phyloP scores from a whole-genome alignment of 73 alveolate genomes.

The Uronychia setigera region DNA sequence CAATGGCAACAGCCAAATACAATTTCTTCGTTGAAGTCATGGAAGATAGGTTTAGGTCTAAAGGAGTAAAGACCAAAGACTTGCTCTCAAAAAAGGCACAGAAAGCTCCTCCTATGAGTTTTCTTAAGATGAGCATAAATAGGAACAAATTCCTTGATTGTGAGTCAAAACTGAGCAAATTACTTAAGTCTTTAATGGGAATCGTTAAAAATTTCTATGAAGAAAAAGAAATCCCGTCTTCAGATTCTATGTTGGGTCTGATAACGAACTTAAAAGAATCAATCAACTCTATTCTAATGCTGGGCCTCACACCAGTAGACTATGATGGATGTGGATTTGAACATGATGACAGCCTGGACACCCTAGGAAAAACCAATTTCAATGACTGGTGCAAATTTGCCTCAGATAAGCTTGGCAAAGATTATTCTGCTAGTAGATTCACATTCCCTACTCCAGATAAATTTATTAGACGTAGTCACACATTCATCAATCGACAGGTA shows the following conservation, averaged over 20 bases:
- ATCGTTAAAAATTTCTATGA: neutral
- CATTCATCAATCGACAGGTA: neutral
- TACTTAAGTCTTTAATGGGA: neutral
- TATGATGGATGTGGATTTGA: neutral
- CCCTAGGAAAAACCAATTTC: neutral
- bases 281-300: neutral
- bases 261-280: neutral
- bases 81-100: neutral
- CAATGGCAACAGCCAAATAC: neutral
- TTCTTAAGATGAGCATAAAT: too few species aligned
- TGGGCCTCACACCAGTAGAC: neutral
- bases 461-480: neutral
- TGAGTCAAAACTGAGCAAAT: neutral
- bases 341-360: neutral
- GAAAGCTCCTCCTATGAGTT: neutral
- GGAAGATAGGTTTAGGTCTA: neutral
- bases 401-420: neutral
- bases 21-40: neutral
- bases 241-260: neutral
- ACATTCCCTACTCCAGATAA: neutral
- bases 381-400: neutral
- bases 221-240: neutral
- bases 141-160: neutral
- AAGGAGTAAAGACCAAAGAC: neutral
- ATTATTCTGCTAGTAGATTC: neutral